Evolutionary conservation across 2,329 filamentous ascomycete species (phyloP), one percentile per base, ranked within the genome.

Genomic region (Rutstroemia sp.): DNA sequence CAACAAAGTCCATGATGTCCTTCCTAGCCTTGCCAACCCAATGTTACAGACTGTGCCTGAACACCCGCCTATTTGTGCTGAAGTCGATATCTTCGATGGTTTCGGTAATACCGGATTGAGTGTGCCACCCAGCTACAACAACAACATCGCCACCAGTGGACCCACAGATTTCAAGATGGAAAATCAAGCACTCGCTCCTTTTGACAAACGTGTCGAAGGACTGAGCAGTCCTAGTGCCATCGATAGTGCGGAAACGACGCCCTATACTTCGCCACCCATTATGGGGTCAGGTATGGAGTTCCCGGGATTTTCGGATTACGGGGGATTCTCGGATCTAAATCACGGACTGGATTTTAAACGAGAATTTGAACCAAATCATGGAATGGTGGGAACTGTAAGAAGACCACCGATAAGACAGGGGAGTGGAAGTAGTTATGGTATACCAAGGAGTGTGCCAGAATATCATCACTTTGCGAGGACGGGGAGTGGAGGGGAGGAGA

Each of bases 1-100:
- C 55, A 81, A 80, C 68, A 94, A 92, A 73, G 80, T 92, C 40
- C 79, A 85, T 59, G 87, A 92, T 44, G 78, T 86, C 3, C 73
- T 92, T 3, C 86, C 87, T 7, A 76, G 77, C 14, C 73, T 86
- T 16, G 75, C 77, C 57, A 82, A 79, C 61, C 83, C 82, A 1
- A 78, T 82, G 73, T 75, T 86, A 14, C 78, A 80, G 59, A 78
- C 78, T 17, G 74, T 79, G 0, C 82, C 83, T 0, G 82, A 85
- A 50, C 79, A 74, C 42, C 54, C 66, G 16, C 34, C 73, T 69
- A 63, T 65, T 48, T 65, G 63, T 38, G 63, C 64, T 10, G 67
- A 68, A 19, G 75, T 84, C 9, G 83, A 86, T 55, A 81, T 86
- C 7, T 86, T 86, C 57, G 83, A 86, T 62, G 83, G 82, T 4